Conservation (phyloP, 495 filamentous ascomycete genomes). For the Penicillium waksmanii region DNA sequence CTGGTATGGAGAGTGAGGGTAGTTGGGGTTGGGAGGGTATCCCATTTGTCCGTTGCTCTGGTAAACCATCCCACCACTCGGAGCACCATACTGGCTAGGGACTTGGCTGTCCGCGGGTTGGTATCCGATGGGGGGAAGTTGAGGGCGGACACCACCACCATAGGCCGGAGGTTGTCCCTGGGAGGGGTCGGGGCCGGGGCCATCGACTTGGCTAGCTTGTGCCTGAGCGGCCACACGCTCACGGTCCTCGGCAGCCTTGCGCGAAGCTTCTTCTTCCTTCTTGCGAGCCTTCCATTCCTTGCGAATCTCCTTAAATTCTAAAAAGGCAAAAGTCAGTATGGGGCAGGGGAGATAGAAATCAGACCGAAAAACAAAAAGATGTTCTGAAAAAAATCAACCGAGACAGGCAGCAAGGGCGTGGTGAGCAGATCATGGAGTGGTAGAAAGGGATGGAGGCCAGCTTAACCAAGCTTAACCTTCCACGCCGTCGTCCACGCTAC, state of each 20-base stretch:
- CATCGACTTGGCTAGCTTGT: constrained; percentile 59
- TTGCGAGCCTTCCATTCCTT: constrained; percentile 99
- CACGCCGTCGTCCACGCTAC: constrained; percentile 49
- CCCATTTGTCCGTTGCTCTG: constrained; percentile 74
- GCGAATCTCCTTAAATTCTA: constrained; percentile 99
- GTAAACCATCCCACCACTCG: constrained; percentile 57
- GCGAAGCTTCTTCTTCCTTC: constrained; percentile 92
- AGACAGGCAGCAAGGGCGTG: background rate
- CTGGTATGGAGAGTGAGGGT: constrained; percentile 78
- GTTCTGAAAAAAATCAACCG: background rate
- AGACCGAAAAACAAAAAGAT: too few species aligned
- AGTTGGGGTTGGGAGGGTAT: constrained; percentile 62
- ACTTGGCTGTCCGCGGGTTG: constrained; percentile 65
- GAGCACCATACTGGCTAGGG: constrained; percentile 67
- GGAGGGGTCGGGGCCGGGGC: constrained; percentile 57
- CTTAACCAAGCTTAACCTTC: constrained; percentile 35
- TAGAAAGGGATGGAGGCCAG: constrained; percentile 24
- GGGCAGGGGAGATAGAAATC: background rate
- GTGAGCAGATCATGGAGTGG: constrained; percentile 5
- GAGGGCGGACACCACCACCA: constrained; percentile 61
- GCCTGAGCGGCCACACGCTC: constrained; percentile 66
- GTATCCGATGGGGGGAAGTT: constrained; percentile 88
- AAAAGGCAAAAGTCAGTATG: constrained; percentile 19
- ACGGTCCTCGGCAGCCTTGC: constrained; percentile 91
- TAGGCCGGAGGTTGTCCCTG: constrained; percentile 64